Evolutionary conservation across 2,329 filamentous ascomycete genomes (phyloP).

Genomic region (Sarocladiaceae sp.): DNA sequence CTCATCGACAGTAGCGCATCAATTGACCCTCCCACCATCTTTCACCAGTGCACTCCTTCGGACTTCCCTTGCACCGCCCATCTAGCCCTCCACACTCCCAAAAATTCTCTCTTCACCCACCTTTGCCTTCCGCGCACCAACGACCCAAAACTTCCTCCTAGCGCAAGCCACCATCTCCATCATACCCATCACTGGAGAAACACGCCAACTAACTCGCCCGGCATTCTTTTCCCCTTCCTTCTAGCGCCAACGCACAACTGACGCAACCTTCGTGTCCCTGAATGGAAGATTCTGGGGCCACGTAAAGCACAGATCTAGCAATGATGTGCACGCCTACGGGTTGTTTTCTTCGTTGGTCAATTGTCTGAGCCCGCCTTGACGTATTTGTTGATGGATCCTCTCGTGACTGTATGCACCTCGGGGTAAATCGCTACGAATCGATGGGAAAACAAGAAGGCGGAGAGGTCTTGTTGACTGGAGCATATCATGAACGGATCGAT

Average conservation of each 20-base stretch:
- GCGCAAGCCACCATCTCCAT: conserved; percentile 1
- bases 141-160: neutral
- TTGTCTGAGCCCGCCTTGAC: neutral
- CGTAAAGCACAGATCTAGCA: neutral
- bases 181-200: neutral
- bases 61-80: too few relatives aligned
- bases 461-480: too few relatives aligned
- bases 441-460: too few relatives aligned
- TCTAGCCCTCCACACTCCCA: neutral
- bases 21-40: too few relatives aligned
- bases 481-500: too few relatives aligned
- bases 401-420: too few relatives aligned
- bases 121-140: too few relatives aligned
- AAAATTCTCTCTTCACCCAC: neutral
- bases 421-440: too few relatives aligned
- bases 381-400: neutral
- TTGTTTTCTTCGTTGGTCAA: too few relatives aligned
- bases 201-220: neutral
- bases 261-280: conserved; percentile 4
- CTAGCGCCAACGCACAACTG: neutral
- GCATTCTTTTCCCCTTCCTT: neutral
- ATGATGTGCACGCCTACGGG: neutral
- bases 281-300: neutral
- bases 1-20: neutral
- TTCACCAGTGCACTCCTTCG: too few relatives aligned